Evolutionary conservation across 179 eudicot species (phyloP).

Genomic region (Beta corolliflora): DNA sequence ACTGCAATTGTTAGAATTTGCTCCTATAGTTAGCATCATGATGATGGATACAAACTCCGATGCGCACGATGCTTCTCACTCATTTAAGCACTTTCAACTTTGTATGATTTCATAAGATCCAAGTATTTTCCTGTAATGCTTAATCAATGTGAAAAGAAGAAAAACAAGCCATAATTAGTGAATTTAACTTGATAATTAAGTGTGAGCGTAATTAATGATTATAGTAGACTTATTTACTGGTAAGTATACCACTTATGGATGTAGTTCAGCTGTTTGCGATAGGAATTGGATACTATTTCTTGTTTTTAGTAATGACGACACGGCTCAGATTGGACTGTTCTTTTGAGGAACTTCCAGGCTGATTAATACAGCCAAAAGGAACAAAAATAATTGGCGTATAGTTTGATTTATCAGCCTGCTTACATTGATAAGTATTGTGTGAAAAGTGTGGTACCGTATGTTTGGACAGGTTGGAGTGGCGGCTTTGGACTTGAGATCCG

Average conservation of each 20-base stretch:
- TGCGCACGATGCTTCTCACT: not conserved
- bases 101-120: too few relatives aligned
- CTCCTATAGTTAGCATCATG: not conserved
- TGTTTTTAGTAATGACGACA: not conserved
- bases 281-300: not conserved
- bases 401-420: not conserved
- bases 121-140: not conserved
- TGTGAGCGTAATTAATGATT: not conserved
- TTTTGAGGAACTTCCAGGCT: not conserved
- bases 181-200: not conserved
- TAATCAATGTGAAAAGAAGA: not conserved
- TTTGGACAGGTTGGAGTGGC: constrained; percentile 91
- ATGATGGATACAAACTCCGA: not conserved
- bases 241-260: not conserved
- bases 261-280: not conserved
- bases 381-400: not conserved
- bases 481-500: constrained; percentile 92
- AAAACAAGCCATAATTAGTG: not conserved
- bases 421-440: not conserved
- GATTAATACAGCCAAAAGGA: not conserved
- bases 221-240: not conserved
- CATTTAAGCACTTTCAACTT: not conserved
- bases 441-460: constrained; percentile 10
- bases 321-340: constrained; percentile 2
- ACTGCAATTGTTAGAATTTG: not conserved